Conservation (phyloP, 2,329 filamentous ascomycete genomes). For the Exserohilum turcica region DNA sequence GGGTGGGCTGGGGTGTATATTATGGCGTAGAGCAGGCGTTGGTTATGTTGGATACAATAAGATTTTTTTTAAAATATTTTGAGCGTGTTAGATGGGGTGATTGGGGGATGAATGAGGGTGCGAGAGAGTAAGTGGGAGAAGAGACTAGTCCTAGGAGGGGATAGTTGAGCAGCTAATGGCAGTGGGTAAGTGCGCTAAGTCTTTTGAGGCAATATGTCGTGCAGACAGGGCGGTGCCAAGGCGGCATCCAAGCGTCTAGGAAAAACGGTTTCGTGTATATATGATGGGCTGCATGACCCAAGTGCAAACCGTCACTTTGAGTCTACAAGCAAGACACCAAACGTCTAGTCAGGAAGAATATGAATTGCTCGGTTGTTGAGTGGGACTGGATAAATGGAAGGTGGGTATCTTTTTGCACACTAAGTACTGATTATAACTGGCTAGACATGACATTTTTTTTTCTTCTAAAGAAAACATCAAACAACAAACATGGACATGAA, state of each 20-base stretch:
- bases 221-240: slow-evolving; percentile 16
- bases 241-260: not conserved
- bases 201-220: slow-evolving; percentile 13
- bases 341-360: slow-evolving; percentile 4
- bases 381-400: slow-evolving; percentile 16
- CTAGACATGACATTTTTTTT: slow-evolving; percentile 25
- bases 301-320: not conserved
- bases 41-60: slow-evolving; percentile 7
- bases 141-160: too few relatives aligned
- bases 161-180: too few relatives aligned
- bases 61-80: not conserved
- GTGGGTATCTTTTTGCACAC: slow-evolving; percentile 34
- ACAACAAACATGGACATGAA: slow-evolving; percentile 6
- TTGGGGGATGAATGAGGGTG: too few relatives aligned
- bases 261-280: not conserved
- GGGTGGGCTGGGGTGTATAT: not conserved
- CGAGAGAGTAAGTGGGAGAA: too few relatives aligned
- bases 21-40: not conserved
- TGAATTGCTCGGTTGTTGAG: slow-evolving; percentile 4
- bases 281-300: not conserved
- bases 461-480: slow-evolving; percentile 8
- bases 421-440: slow-evolving; percentile 11
- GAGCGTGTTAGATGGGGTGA: not conserved
- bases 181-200: slow-evolving; percentile 3
- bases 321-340: not conserved